phyloP scores from a whole-genome alignment of 148 eudicot species.

The Beta vulgaris region DNA sequence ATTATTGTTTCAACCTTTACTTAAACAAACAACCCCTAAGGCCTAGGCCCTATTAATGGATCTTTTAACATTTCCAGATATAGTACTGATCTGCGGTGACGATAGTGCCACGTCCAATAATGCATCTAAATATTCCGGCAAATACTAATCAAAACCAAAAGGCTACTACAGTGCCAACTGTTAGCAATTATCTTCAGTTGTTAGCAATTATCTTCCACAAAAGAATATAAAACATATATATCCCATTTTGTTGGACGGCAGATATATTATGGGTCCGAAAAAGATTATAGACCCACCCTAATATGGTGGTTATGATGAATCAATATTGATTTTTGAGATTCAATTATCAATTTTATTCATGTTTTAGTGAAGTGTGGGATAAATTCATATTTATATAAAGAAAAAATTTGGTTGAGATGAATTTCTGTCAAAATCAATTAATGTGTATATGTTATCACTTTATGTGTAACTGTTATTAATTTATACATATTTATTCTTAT shows the following conservation, averaged over 20 bases:
- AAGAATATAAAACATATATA: neutral
- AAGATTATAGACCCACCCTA: neutral
- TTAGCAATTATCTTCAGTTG: too few relatives aligned
- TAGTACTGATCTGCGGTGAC: slow-evolving; percentile 12
- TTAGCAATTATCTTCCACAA: slow-evolving; percentile 1
- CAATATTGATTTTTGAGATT: too few relatives aligned
- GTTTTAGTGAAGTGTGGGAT: too few relatives aligned
- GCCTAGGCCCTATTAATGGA: neutral
- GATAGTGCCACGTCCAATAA: slow-evolving; percentile 5
- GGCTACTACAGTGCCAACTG: slow-evolving; percentile 1
- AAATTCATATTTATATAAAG: too few relatives aligned
- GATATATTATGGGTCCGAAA: neutral
- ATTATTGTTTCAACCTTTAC: neutral
- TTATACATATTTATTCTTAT: too few relatives aligned
- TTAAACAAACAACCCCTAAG: neutral
- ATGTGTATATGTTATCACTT: too few relatives aligned
- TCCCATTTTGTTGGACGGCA: slow-evolving; percentile 3
- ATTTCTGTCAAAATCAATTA: too few relatives aligned
- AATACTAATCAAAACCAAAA: neutral
- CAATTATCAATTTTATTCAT: too few relatives aligned
- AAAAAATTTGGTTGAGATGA: too few relatives aligned
- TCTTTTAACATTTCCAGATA: neutral
- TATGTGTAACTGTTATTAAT: too few relatives aligned
- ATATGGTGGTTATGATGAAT: too few relatives aligned
- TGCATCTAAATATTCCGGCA: neutral